These are phyloP conservation scores for Aspergillus ostianus DNA, from an alignment of 495 filamentous ascomycete genomes.

Conservation along the genomic window DNA sequence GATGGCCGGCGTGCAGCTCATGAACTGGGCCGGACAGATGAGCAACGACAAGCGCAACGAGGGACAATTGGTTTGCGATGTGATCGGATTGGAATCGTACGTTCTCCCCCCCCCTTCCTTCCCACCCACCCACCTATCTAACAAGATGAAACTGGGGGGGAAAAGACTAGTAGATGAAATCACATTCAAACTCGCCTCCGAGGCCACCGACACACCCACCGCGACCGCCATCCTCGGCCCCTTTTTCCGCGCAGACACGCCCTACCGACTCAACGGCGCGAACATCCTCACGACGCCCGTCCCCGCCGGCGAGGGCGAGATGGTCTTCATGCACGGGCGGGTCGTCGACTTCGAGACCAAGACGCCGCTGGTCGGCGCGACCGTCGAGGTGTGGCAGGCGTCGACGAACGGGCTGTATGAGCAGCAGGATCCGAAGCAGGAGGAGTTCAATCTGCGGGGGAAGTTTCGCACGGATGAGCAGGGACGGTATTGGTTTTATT, in stretches of 20 bases:
- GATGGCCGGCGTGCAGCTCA: conserved; percentile 50
- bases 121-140: neutral
- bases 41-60: conserved; percentile 71
- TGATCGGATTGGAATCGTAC: conserved; percentile 69
- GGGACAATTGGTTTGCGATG: conserved; percentile 67
- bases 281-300: conserved; percentile 59
- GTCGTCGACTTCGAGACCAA: conserved; percentile 57
- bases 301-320: conserved; percentile 43
- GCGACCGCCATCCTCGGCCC: conserved; percentile 74
- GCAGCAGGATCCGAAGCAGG: conserved; percentile 70
- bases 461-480: conserved; percentile 65
- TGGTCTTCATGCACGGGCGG: conserved; percentile 61
- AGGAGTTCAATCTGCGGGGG: conserved; percentile 72
- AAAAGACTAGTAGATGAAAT: conserved; percentile 68
- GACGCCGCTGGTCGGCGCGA: conserved; percentile 58
- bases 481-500: conserved; percentile 66
- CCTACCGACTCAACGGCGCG: conserved; percentile 58
- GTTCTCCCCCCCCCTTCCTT: conserved; percentile 16
- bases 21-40: conserved; percentile 74
- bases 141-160: neutral
- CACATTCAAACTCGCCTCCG: conserved; percentile 60
- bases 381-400: conserved; percentile 76
- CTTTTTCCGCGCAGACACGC: conserved; percentile 72
- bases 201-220: conserved; percentile 53
- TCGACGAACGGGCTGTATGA: conserved; percentile 78